Evolutionary conservation across 306 rosid species (phyloP).

Genomic region (Vicia faba): DNA sequence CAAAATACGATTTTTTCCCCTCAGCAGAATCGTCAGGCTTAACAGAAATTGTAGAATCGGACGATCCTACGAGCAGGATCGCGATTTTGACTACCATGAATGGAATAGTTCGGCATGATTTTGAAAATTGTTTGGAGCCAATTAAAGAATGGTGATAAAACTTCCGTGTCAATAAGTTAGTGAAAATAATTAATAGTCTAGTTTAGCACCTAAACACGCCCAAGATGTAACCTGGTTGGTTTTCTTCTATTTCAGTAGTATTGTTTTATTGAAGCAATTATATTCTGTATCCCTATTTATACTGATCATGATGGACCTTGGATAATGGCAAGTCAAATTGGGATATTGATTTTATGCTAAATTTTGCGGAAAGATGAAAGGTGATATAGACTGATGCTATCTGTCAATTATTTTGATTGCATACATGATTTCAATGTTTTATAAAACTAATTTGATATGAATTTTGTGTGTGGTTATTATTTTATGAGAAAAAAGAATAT

Average conservation of each 20-base stretch:
- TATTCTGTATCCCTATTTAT: too few relatives aligned
- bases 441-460: constrained; percentile 13
- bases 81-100: too few relatives aligned
- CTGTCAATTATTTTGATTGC: constrained; percentile 28
- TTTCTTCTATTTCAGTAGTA: not conserved
- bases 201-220: constrained; percentile 1
- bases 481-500: too few relatives aligned
- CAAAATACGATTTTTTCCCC: too few relatives aligned
- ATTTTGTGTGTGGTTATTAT: constrained; percentile 17
- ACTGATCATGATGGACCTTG: too few relatives aligned
- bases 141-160: too few relatives aligned
- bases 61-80: too few relatives aligned
- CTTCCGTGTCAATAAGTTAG: too few relatives aligned
- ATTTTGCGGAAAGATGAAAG: constrained; percentile 4
- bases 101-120: constrained; percentile 16
- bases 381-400: constrained; percentile 17
- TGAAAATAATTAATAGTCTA: constrained; percentile 1
- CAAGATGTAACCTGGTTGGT: constrained; percentile 7
- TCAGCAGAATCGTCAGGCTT: too few relatives aligned
- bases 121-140: constrained; percentile 26
- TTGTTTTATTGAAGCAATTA: too few relatives aligned
- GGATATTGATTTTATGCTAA: constrained; percentile 8
- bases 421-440: constrained; percentile 19
- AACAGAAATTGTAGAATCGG: too few relatives aligned
- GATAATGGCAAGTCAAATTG: not conserved